Evolutionary conservation across 2,329 filamentous ascomycete species (phyloP), one percentile per base, ranked within the genome.

Genomic region (Ophiostoma quercus): DNA sequence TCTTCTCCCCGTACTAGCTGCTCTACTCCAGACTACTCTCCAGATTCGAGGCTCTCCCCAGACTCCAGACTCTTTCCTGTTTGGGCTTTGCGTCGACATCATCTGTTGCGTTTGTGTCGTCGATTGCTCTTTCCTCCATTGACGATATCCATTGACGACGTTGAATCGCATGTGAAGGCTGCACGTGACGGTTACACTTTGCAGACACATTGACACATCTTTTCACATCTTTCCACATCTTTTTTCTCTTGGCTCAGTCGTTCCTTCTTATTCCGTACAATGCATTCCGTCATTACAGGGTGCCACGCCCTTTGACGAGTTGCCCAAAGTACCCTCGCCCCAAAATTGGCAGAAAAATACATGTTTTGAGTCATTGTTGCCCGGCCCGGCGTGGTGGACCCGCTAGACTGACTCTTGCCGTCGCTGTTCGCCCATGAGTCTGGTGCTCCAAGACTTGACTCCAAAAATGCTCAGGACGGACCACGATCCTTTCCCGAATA

Each of bases 401-500:
- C 60, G 60, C 60, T 63, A 63, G 32, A 63, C 60, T 34, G 29
- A 63, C 57, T 34, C 57, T 63, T 25, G 51, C 51, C 25, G 43
- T 19, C 43, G 16, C 7, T 47, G 43, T 16, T 19, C 16, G 51
- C 25, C 51, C 34, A 34, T 29, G 11, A 16, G 25, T 62, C 25
- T 62, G 14, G 22, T 62, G n/a, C 57, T 62, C 57, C 57, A 32
- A 34, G 60, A 63, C 29, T 62, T 34, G 57, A 63, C 34, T 66
- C 63, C 63, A 39, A 66, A 37, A 37, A 14, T 43, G 29, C 12
- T 29, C 62, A 66, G 32, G 12, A 69, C 62, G 22, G 2, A 7
- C 37, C 47, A 66, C 37, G 68, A 66, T 32, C 41, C 68, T 67
- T 51, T n/a, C 71, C 72, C 67, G 66, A 73, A 71, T 39, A 16